Conservation (phyloP, 2,329 filamentous ascomycete species). For the Scedosporium aurantiacum region DNA sequence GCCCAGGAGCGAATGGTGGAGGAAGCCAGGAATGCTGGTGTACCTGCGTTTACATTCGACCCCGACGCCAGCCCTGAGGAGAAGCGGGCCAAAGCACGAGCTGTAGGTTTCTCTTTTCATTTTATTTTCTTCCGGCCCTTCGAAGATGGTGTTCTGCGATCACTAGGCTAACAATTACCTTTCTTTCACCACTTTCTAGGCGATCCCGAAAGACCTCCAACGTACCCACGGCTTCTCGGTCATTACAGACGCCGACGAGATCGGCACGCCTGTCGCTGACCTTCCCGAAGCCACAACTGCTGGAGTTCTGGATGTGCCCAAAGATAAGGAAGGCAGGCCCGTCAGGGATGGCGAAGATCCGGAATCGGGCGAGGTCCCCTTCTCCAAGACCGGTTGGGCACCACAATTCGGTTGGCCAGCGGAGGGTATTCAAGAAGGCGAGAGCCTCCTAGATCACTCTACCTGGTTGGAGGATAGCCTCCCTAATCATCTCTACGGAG, state of each 20-base stretch:
- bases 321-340: constrained; percentile 36
- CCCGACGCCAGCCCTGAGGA: constrained; percentile 72
- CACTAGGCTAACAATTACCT: background rate
- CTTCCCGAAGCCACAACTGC: constrained; percentile 64
- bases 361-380: constrained; percentile 38
- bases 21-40: constrained; percentile 68
- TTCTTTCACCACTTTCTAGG: constrained; percentile 26
- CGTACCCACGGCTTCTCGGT: constrained; percentile 57
- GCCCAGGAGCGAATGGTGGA: constrained; percentile 65
- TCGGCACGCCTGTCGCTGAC: constrained; percentile 58
- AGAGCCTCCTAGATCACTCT: constrained; percentile 73
- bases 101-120: constrained; percentile 42
- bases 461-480: constrained; percentile 77
- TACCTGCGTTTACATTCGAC: constrained; percentile 74
- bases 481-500: constrained; percentile 83
- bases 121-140: constrained; percentile 7
- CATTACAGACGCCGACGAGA: constrained; percentile 69
- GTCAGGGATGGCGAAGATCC: constrained; percentile 37
- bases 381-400: constrained; percentile 65
- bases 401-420: constrained; percentile 67
- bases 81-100: constrained; percentile 69
- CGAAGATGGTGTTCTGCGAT: constrained; percentile 10
- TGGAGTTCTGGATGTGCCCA: constrained; percentile 48
- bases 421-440: constrained; percentile 45
- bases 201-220: constrained; percentile 53